Percentiles rank a stretch among this genome's conserved stretches.
phyloP scores from a whole-genome alignment of 2,329 filamentous ascomycete species.

The Colletotrichum noveboracense region DNA sequence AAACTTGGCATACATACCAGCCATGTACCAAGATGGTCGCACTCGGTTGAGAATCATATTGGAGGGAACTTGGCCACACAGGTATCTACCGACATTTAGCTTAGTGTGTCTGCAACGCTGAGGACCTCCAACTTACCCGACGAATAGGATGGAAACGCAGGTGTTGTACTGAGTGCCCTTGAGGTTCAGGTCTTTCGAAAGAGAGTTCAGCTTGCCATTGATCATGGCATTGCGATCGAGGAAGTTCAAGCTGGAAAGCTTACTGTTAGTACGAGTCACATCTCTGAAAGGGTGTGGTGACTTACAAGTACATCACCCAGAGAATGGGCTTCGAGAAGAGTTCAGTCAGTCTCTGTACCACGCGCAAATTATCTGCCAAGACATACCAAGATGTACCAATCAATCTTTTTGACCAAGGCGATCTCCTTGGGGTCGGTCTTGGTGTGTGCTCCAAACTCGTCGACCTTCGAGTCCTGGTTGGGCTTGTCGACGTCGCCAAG shows the following conservation, averaged over 20 bases:
- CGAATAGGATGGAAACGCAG: slow-evolving; percentile 24
- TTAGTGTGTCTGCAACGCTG: background rate
- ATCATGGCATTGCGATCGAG: slow-evolving; percentile 36
- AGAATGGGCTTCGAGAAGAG: slow-evolving; percentile 5
- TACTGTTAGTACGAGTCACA: background rate
- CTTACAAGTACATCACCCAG: slow-evolving; percentile 26
- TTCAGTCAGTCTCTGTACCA: background rate
- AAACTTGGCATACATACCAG: slow-evolving; percentile 7
- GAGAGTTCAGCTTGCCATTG: slow-evolving; percentile 30
- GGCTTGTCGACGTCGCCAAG: slow-evolving; percentile 20
- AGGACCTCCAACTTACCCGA: slow-evolving; percentile 5
- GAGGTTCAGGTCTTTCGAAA: slow-evolving; percentile 32
- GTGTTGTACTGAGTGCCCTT: slow-evolving; percentile 34
- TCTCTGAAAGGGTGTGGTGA: background rate
- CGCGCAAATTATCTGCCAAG: background rate
- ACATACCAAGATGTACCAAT: slow-evolving; percentile 36
- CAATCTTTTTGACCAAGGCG: slow-evolving; percentile 39
- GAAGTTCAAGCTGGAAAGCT: slow-evolving; percentile 18
- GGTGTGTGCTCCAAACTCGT: slow-evolving; percentile 42
- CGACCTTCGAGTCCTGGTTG: slow-evolving; percentile 23
- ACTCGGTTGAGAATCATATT: slow-evolving; percentile 39
- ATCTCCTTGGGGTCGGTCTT: slow-evolving; percentile 44
- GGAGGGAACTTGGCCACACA: slow-evolving; percentile 30
- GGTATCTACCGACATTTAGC: slow-evolving; percentile 1
- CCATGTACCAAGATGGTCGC: slow-evolving; percentile 24